phyloP scores from a whole-genome alignment of 495 filamentous ascomycete genomes.

The Lophium mytilinum region DNA sequence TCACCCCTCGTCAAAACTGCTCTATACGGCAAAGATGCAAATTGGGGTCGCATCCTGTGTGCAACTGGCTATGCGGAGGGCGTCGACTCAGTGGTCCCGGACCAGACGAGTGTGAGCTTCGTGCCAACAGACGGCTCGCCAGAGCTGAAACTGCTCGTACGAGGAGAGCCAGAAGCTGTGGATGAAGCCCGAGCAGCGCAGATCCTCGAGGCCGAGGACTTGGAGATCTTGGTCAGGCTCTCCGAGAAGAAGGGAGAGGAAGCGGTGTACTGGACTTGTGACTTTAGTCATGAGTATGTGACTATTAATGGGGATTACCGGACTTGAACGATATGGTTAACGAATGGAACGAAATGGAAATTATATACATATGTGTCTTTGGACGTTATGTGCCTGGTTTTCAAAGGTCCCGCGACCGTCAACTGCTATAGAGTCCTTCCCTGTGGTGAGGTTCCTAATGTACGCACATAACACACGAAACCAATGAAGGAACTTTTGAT shows the following conservation, averaged over 20 bases:
- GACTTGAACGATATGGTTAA: constrained; percentile 41
- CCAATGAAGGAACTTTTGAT: too few species aligned
- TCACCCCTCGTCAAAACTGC: constrained; percentile 96
- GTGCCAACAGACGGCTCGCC: constrained; percentile 74
- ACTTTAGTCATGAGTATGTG: constrained; percentile 96
- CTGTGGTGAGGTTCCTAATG: too few species aligned
- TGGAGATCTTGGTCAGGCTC: constrained; percentile 38
- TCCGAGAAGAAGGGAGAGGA: constrained; percentile 47
- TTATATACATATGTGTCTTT: too few species aligned
- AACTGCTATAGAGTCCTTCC: too few species aligned
- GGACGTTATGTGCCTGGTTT: too few species aligned
- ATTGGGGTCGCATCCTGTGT: constrained; percentile 97
- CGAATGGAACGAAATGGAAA: too few species aligned
- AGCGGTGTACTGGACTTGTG: constrained; percentile 88
- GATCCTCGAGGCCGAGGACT: constrained; percentile 71
- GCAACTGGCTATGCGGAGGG: constrained; percentile 82
- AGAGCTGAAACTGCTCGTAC: constrained; percentile 74
- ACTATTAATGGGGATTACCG: constrained; percentile 92
- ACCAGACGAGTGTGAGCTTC: constrained; percentile 86
- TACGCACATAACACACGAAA: too few species aligned
- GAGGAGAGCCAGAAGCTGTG: constrained; percentile 87
- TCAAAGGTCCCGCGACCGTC: too few species aligned
- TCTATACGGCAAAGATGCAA: constrained; percentile 91
- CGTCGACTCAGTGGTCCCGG: constrained; percentile 59
- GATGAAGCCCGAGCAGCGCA: constrained; percentile 79